These are phyloP conservation scores for Lactarius deliciosus DNA, from an alignment of 768 basidiomycete genomes.

Conservation along the genomic window DNA sequence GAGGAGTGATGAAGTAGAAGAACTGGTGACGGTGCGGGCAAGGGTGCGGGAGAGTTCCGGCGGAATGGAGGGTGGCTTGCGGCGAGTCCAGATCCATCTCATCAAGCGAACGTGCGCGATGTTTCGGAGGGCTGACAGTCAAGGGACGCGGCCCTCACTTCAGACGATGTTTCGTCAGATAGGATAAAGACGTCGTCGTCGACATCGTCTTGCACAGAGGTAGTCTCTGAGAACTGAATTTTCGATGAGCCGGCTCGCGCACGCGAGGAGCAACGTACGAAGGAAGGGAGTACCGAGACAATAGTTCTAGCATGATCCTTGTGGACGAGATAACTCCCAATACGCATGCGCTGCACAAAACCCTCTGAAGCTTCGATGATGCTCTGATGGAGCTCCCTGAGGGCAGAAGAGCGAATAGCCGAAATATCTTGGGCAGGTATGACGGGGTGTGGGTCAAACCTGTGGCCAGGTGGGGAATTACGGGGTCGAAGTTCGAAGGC, in stretches of 20 bases:
- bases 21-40: conserved; percentile 40
- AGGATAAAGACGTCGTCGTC: conserved; percentile 61
- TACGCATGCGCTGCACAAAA: conserved; percentile 70
- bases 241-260: conserved; percentile 20
- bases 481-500: conserved; percentile 36
- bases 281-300: conserved; percentile 37
- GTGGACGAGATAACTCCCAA: conserved; percentile 55
- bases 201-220: conserved; percentile 28
- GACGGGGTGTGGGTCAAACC: conserved; percentile 12
- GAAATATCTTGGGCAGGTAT: conserved; percentile 37
- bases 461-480: conserved; percentile 10
- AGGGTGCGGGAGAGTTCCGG: conserved; percentile 41
- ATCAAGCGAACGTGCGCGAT: conserved; percentile 48
- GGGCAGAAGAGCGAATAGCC: conserved; percentile 59
- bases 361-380: conserved; percentile 65
- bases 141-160: conserved; percentile 21
- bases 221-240: conserved; percentile 28
- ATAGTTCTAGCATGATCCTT: conserved; percentile 38
- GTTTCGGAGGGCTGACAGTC: conserved; percentile 35
- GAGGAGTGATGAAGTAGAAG: conserved; percentile 43
- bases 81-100: conserved; percentile 42
- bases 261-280: conserved; percentile 12
- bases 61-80: conserved; percentile 33
- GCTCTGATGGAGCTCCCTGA: conserved; percentile 62
- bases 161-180: conserved; percentile 38